Percentiles rank a stretch among this genome's conserved stretches.
Conservation (phyloP, 805 yeast genomes). For the Zygosaccharomyces rouxii region DNA sequence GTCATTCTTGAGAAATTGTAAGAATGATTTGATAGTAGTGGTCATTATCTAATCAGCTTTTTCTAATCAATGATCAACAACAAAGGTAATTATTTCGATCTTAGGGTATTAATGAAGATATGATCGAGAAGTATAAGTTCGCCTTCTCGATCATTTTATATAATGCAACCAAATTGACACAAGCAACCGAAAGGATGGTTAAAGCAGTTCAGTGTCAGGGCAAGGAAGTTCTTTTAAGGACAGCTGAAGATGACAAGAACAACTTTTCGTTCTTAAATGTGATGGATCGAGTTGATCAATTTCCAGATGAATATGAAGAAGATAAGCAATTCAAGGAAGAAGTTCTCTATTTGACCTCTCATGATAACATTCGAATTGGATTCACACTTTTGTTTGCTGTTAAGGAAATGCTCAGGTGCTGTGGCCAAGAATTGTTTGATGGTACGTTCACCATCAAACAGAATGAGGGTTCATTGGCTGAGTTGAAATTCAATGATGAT, state of each 20-base stretch:
- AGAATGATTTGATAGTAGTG: slow-evolving; percentile 10
- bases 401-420: slow-evolving; percentile 26
- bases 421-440: slow-evolving; percentile 12
- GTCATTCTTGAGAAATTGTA: slow-evolving; percentile 11
- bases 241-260: slow-evolving; percentile 19
- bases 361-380: slow-evolving; percentile 38
- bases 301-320: slow-evolving; percentile 23
- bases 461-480: slow-evolving; percentile 27
- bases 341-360: slow-evolving; percentile 37
- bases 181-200: slow-evolving; percentile 17
- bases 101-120: neutral
- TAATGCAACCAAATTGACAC: neutral
- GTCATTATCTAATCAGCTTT: slow-evolving; percentile 5
- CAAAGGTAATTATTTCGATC: neutral
- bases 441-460: slow-evolving; percentile 32
- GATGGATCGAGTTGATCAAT: slow-evolving; percentile 28
- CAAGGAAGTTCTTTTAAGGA: slow-evolving; percentile 24
- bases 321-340: slow-evolving; percentile 20
- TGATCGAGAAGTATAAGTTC: neutral
- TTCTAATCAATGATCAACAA: neutral
- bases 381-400: slow-evolving; percentile 38
- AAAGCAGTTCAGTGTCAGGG: slow-evolving; percentile 15
- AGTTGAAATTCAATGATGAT: slow-evolving; percentile 25
- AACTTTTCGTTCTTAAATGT: slow-evolving; percentile 26
- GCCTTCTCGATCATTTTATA: neutral